Conservation (phyloP, 768 basidiomycete genomes). For the Podaxis sp. region DNA sequence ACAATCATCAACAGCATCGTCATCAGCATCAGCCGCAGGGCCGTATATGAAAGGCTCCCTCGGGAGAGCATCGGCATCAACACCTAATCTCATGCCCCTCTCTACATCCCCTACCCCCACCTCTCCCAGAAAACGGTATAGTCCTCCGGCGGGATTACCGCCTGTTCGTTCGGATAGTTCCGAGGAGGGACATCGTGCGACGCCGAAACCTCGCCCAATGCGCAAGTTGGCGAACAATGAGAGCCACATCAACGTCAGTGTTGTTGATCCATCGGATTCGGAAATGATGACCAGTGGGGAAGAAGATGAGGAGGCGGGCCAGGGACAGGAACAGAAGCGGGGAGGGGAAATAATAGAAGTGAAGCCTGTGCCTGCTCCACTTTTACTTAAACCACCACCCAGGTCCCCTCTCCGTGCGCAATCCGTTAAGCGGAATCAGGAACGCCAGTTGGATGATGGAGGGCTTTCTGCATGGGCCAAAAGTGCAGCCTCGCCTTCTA, state of each 20-base stretch:
- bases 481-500: slow-evolving; percentile 25
- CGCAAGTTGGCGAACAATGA: background rate
- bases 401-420: slow-evolving; percentile 54
- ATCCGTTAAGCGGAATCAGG: slow-evolving; percentile 20
- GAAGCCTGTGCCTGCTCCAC: slow-evolving; percentile 38
- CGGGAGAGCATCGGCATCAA: slow-evolving; percentile 54
- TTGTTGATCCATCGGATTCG: slow-evolving; percentile 18
- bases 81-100: slow-evolving; percentile 52
- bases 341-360: slow-evolving; percentile 24
- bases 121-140: slow-evolving; percentile 46
- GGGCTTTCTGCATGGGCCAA: slow-evolving; percentile 31
- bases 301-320: slow-evolving; percentile 18
- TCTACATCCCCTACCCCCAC: slow-evolving; percentile 36
- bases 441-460: slow-evolving; percentile 22
- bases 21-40: slow-evolving; percentile 15
- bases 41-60: slow-evolving; percentile 37
- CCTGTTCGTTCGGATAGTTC: slow-evolving; percentile 58
- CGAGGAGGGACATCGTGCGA: slow-evolving; percentile 29
- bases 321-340: slow-evolving; percentile 15
- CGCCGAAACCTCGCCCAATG: slow-evolving; percentile 9
- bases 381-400: slow-evolving; percentile 35
- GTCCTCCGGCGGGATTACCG: slow-evolving; percentile 48
- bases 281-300: slow-evolving; percentile 13
- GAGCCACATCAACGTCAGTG: slow-evolving; percentile 6
- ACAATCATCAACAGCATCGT: slow-evolving; percentile 4